phyloP scores from a whole-genome alignment of 441 rosid species.

The Syzygium syzygioides region DNA sequence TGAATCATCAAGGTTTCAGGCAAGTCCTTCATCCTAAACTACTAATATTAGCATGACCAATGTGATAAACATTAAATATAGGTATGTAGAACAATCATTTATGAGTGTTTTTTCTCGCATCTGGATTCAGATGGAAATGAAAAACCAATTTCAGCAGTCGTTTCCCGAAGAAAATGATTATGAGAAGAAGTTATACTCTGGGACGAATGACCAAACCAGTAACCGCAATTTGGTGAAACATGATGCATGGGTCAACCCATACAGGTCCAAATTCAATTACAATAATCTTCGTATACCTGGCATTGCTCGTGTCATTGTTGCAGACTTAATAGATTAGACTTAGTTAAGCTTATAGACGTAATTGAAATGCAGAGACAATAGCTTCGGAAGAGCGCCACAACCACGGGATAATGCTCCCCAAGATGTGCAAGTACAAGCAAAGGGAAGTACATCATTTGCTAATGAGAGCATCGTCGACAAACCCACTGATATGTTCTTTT shows the following conservation, averaged over 20 bases:
- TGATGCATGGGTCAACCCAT: not conserved
- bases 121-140: not conserved
- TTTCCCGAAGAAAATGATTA: not conserved
- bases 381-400: no score
- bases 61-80: not conserved
- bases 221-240: not conserved
- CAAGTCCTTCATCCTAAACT: not conserved
- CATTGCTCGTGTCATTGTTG: no score
- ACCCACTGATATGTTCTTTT: no score
- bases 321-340: no score
- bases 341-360: no score
- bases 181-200: not conserved
- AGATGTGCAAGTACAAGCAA: no score
- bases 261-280: not conserved
- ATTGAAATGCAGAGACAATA: no score
- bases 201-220: not conserved
- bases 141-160: not conserved
- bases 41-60: not conserved
- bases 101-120: not conserved
- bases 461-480: no score
- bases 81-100: not conserved
- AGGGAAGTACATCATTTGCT: no score
- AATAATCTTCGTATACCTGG: not conserved
- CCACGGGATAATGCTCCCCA: no score
- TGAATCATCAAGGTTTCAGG: not conserved